Evolutionary conservation across 208 protist genomes (phyloP).

Genomic region (Wallacemonas sp.): DNA sequence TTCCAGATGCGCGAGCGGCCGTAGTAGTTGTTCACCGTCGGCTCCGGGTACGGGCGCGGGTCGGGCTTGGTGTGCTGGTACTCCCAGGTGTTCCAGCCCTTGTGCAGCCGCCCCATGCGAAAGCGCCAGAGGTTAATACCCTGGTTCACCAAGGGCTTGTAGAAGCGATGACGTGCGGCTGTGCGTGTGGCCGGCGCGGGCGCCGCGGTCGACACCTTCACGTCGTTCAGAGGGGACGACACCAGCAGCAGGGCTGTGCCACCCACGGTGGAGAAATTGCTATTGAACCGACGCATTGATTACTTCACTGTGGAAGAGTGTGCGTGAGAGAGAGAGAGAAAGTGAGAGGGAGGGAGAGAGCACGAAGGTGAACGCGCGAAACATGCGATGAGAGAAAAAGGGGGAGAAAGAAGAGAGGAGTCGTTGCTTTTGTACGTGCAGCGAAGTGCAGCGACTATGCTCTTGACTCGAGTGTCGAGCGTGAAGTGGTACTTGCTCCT

Average conservation of each 20-base stretch:
- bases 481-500: not conserved
- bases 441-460: no score
- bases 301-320: not conserved
- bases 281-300: slow-evolving; percentile 3
- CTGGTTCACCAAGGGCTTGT: slow-evolving; percentile 78
- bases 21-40: slow-evolving; percentile 88
- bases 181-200: not conserved
- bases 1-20: slow-evolving; percentile 82
- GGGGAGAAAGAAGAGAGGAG: not conserved
- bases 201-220: not conserved
- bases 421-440: no score
- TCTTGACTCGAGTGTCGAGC: not conserved
- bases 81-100: slow-evolving; percentile 73
- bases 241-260: not conserved
- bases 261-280: not conserved
- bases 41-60: slow-evolving; percentile 83
- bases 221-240: not conserved
- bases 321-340: not conserved
- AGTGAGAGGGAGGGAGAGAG: not conserved
- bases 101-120: slow-evolving; percentile 80
- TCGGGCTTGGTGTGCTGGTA: slow-evolving; percentile 73
- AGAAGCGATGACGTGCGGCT: slow-evolving; percentile 60
- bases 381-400: not conserved
- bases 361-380: not conserved
- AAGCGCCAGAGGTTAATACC: slow-evolving; percentile 83